Evolutionary conservation across 2,329 filamentous ascomycete species (phyloP).

Genomic region (Colletotrichum tabaci): DNA sequence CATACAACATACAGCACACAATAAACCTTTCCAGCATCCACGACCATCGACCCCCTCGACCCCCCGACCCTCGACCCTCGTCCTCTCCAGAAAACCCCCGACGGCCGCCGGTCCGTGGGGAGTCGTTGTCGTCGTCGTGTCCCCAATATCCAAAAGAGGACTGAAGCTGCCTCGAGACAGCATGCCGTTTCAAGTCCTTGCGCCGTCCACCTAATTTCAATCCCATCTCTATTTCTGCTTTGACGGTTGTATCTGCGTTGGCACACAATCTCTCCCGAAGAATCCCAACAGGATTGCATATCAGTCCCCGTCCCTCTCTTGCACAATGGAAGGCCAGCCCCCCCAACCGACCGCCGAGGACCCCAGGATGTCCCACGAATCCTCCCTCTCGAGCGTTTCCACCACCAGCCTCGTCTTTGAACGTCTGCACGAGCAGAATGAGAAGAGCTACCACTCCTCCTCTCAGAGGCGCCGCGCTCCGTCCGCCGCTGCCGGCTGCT

Average conservation of each 20-base stretch:
- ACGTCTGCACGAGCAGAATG: constrained; percentile 73
- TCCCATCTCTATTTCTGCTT: constrained; percentile 21
- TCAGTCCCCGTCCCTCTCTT: constrained; percentile 1
- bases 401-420: constrained; percentile 89
- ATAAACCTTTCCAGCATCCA: background rate
- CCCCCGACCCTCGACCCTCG: background rate
- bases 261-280: background rate
- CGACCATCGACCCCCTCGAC: background rate
- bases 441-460: constrained; percentile 49
- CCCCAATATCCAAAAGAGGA: constrained; percentile 34
- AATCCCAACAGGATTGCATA: constrained; percentile 12
- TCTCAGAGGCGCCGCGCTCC: constrained; percentile 36
- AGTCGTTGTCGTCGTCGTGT: constrained; percentile 24
- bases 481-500: constrained; percentile 45
- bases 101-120: constrained; percentile 23
- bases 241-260: background rate
- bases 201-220: constrained; percentile 35
- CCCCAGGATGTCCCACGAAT: constrained; percentile 62
- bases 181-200: constrained; percentile 41
- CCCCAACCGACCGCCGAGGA: constrained; percentile 30
- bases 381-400: constrained; percentile 81
- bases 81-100: background rate
- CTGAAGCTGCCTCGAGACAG: constrained; percentile 41
- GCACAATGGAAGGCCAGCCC: constrained; percentile 30
- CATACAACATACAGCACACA: background rate